These are phyloP conservation scores for Amanita fuliginea DNA, from an alignment of 768 basidiomycete species.

Conservation along the genomic window DNA sequence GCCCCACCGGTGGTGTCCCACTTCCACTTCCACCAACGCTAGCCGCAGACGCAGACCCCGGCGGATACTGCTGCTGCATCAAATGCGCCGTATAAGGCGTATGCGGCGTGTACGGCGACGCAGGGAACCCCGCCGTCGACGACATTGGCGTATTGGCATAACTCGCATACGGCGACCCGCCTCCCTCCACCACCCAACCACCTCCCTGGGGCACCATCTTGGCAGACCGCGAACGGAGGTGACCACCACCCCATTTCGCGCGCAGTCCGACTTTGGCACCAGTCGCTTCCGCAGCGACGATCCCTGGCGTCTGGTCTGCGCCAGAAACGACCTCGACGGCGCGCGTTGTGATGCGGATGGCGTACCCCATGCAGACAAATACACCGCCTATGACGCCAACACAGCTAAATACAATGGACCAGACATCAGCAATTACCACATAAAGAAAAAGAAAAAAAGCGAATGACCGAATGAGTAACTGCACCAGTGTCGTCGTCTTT, in stretches of 20 bases:
- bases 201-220: constrained; percentile 45
- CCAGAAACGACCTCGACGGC: constrained; percentile 60
- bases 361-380: constrained; percentile 77
- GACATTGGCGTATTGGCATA: constrained; percentile 23
- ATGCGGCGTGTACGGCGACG: constrained; percentile 2
- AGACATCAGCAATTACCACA: background rate
- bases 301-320: constrained; percentile 30
- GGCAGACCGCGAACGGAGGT: constrained; percentile 44
- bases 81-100: constrained; percentile 11
- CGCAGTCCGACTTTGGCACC: constrained; percentile 44
- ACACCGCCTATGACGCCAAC: constrained; percentile 93
- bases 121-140: constrained; percentile 11
- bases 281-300: constrained; percentile 57
- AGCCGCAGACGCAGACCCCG: constrained; percentile 7
- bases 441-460: background rate
- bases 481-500: constrained; percentile 71
- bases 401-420: constrained; percentile 26
- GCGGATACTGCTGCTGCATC: background rate
- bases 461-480: constrained; percentile 65
- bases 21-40: constrained; percentile 4
- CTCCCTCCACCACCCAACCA: constrained; percentile 48
- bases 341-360: constrained; percentile 51
- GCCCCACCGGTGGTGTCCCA: background rate
- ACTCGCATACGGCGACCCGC: constrained; percentile 22
- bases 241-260: constrained; percentile 57